Evolutionary conservation across 768 basidiomycete species (phyloP), one percentile per base, ranked within the genome.

Genomic region (Royoungia palumana): DNA sequence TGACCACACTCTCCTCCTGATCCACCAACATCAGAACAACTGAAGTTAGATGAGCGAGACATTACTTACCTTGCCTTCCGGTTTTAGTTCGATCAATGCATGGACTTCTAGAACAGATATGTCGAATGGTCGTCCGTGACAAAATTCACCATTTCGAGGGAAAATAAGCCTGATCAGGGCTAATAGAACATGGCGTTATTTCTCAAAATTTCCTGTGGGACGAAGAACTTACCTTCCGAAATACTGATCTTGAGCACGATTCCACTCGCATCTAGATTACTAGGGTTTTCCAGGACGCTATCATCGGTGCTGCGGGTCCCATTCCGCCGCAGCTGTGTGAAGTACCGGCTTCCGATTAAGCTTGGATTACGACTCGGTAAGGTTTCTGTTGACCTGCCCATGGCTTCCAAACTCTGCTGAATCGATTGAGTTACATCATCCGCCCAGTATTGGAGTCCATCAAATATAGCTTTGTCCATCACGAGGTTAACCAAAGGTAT

Each of bases 401-500:
- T 53, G 39, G 42, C 24, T 5, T 47, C 40, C 35, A 54, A 44
- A 6, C 72, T 66, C 14, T 70, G 74, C 44, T 87, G 87, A 4
- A 85, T 58, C 43, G 86, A 76, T 58, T 88, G 90, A n/a, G 83
- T 71, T 22, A 84, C 63, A 61, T 97, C 94, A 61, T 99, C 96
- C 7, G 83, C 85, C 76, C 87, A 90, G 59, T 85, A 86, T 65
- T 97, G 93, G 16, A 98, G 64, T 12, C 80, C 79, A 61, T 97
- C 91, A 8, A 94, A 66, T 2, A 72, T 52, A 6, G 69, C 60
- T 64, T 97, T 95, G 10, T 79, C 74, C 41, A 92, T 57, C 34
- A 79, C 70, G 11, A 77, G 64, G 57, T 79, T 70, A n/a, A 87
- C 65, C 5, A 83, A 82, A 13, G 92, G 90, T 13, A 94, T 64